Base-by-base conservation (phyloP, 1,139 yeast species). In the Kluyveromyces sp. region DNA sequence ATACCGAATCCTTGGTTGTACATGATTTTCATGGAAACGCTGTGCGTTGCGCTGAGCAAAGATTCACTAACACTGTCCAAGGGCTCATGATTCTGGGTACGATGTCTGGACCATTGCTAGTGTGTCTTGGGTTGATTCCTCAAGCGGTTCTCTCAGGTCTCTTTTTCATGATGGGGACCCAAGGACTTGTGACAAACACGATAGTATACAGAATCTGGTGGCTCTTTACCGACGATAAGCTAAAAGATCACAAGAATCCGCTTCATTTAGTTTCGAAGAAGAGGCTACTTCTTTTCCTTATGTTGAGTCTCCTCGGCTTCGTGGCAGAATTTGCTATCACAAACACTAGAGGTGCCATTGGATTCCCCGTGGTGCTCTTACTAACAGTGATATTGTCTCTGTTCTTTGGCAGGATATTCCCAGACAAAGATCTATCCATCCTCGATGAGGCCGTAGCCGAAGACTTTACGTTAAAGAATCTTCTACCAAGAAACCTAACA, bases 141-240 rank as follows among this genome's bases (percentile, higher is more conserved):
- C 97, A 92, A 58, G 94, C 94, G 3, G 95, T 88, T 0, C 68
- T 92, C 20, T 85, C 96, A 0, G 98, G 97, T 0, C 69, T 92
- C 38, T 92, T 92, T 60, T 87, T 89, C 73, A 78, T 86, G 50
- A 89, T 92, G 96, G 96, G 96, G 0, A 70, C 87, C 0, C 76
- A 83, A 1, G 95, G 96, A 0, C 63, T 92, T 12, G 72, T 82
- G 49, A 77, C 73, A 4, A 86, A 83, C 55, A 79, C 72, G 3
- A 77, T 89, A 4, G 71, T 83, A 3, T 70, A 74, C 44, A 73
- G 84, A 48, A 66, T 89, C 3, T 59, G 83, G 34, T 86, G 75
- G 62, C 53, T 88, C 0, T 73, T 79, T 47, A 68, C 83, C n/a
- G 95, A 88, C 50, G 63, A 68, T 12, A 53, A 56, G 15, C 58